Evolutionary conservation across 2,329 filamentous ascomycete species (phyloP), one percentile per base, ranked within the genome.

Genomic region (Fusarium anthophilum): DNA sequence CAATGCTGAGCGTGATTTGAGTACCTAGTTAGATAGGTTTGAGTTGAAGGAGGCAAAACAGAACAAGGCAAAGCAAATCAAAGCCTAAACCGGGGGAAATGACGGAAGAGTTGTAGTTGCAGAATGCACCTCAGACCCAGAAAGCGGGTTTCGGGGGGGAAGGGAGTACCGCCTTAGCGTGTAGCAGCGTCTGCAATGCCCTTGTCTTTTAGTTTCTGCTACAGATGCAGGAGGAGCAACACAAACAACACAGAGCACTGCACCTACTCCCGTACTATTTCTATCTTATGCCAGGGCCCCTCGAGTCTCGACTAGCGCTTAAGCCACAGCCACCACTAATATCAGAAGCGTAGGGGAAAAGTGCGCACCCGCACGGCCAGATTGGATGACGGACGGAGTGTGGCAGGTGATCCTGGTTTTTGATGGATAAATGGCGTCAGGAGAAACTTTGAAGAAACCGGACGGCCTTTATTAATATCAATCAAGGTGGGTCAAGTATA

Each of bases 71-170:
- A 76, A 70, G 69, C 38, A 59, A 74, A 61, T 55, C 59, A 69
- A 60, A 48, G 41, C 56, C 59, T 32, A 51, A 67, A 53, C 51
- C 59, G 66, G 66, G 67, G 67, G 67, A 66, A 70, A 70, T 72
- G 66, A 71, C 69, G 58, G 63, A 64, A 70, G 61, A 59, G 74
- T 55, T 68, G 75, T 66, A 70, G 67, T 69, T 73, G 70, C 64
- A 69, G 32, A 38, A 58, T 51, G 56, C 43, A 58, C 56, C 30
- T 58, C 41, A 58, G 63, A 70, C 75, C 75, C 63, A 68, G 68
- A 74, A 77, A 66, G 70, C 75, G 73, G 75, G 71, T 71, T 76
- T 66, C 48, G 72, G 74, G 59, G 62, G 61, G 53, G 63, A n/a
- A 47, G 57, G 65, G 66, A 54, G 44, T 56, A 38, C 26, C 43